Evolutionary conservation across 192 early-diverging fungal genomes (phyloP).

Genomic region (Chytriomyces confervae): DNA sequence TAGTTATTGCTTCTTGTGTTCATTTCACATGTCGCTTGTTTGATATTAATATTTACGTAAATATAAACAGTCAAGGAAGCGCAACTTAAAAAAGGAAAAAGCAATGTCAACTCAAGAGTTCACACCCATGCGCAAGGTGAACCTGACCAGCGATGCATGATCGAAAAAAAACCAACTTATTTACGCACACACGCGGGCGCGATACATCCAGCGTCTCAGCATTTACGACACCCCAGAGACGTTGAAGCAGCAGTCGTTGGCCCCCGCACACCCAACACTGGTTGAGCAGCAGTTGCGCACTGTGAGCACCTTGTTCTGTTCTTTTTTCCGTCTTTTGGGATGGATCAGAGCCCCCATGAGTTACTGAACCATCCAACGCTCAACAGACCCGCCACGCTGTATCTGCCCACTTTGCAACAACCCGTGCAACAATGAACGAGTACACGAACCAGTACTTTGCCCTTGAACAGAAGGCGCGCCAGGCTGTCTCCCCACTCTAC

Average conservation of each 20-base stretch:
- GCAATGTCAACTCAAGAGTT: too few relatives aligned
- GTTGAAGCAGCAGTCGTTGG: neutral
- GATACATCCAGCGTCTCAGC: slow-evolving; percentile 11
- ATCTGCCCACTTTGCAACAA: slow-evolving; percentile 8
- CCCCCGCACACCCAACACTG: slow-evolving; percentile 1
- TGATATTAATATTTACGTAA: too few relatives aligned
- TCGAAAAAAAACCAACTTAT: too few relatives aligned
- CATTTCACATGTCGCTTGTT: too few relatives aligned
- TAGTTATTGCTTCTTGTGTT: too few relatives aligned
- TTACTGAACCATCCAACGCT: neutral
- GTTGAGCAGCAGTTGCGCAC: slow-evolving; percentile 17
- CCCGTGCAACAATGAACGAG: slow-evolving; percentile 1
- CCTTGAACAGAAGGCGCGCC: neutral
- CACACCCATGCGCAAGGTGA: too few relatives aligned
- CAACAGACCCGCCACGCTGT: slow-evolving; percentile 16
- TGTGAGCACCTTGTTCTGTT: neutral
- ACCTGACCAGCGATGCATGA: too few relatives aligned
- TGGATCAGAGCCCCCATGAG: too few relatives aligned
- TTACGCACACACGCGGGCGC: too few relatives aligned
- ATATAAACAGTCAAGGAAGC: too few relatives aligned
- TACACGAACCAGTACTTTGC: slow-evolving; percentile 19
- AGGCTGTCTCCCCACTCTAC: neutral
- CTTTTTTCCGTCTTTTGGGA: neutral
- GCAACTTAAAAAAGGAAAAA: too few relatives aligned
- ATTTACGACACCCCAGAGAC: slow-evolving; percentile 23